These are phyloP conservation scores for Tardiomyces blankii DNA, from an alignment of 1,139 yeast genomes.

Conservation along the genomic window DNA sequence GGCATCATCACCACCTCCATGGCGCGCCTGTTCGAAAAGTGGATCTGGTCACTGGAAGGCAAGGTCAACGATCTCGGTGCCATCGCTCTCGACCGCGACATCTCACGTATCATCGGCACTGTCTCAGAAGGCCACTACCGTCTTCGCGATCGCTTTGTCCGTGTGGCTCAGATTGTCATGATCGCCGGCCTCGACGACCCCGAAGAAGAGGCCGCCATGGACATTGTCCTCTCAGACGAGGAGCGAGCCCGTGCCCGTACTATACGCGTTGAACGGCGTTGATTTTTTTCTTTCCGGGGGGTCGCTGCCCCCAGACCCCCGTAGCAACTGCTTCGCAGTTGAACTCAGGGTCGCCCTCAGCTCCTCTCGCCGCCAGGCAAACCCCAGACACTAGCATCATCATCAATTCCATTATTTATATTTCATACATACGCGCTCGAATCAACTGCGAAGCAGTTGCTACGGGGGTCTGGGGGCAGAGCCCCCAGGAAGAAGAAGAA, in stretches of 20 bases:
- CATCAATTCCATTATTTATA: too few species aligned
- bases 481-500: too few species aligned
- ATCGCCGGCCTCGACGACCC: constrained; percentile 78
- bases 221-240: constrained; percentile 72
- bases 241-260: constrained; percentile 50
- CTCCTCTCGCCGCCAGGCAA: too few species aligned
- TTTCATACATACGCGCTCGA: too few species aligned
- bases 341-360: too few species aligned
- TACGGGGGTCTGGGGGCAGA: too few species aligned
- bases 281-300: neutral
- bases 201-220: constrained; percentile 49
- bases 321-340: too few species aligned
- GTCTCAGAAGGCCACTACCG: constrained; percentile 37
- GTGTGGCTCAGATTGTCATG: constrained; percentile 76
- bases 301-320: too few species aligned
- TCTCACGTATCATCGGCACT: constrained; percentile 49
- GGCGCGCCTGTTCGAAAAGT: constrained; percentile 49
- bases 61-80: constrained; percentile 78
- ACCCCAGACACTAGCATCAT: too few species aligned
- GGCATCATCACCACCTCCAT: constrained; percentile 40
- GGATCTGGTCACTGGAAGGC: constrained; percentile 53
- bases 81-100: constrained; percentile 71
- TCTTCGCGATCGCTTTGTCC: constrained; percentile 64
- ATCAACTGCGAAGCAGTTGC: too few species aligned
- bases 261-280: neutral